Conservation (phyloP, 352 stramenopile species). For the Globisporangium abappressorium region DNA sequence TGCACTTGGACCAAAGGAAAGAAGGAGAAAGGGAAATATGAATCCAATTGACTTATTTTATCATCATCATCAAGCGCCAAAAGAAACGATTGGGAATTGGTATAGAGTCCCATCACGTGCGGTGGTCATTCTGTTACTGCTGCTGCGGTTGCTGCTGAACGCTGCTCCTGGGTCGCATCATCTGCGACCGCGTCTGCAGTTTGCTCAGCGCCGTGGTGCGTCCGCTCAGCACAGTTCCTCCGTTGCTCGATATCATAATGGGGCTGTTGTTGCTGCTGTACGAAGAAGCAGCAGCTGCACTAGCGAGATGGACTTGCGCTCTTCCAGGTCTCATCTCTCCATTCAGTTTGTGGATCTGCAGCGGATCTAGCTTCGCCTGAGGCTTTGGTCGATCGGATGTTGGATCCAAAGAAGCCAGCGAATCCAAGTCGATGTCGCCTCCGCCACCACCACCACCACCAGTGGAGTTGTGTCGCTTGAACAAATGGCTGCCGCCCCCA, state of each 20-base stretch:
- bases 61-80: constrained; percentile 3
- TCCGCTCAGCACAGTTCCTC: constrained; percentile 13
- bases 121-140: background rate
- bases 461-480: constrained; percentile 29
- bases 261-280: constrained; percentile 10
- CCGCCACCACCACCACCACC: background rate
- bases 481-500: background rate
- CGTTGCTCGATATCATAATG: constrained; percentile 18
- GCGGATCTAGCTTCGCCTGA: constrained; percentile 59
- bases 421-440: constrained; percentile 8
- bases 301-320: constrained; percentile 2
- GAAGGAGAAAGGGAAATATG: background rate
- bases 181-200: constrained; percentile 56
- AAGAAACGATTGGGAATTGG: background rate
- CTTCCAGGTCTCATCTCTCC: constrained; percentile 19
- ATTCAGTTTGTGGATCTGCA: constrained; percentile 43
- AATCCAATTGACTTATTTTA: constrained; percentile 16
- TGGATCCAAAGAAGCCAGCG: background rate
- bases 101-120: background rate
- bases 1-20: background rate
- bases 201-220: constrained; percentile 26
- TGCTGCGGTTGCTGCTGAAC: constrained; percentile 9
- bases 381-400: constrained; percentile 37
- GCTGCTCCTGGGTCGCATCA: constrained; percentile 49
- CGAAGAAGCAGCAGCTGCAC: background rate